Evolutionary conservation across 768 basidiomycete species (phyloP).

Genomic region (Mycena filopes): DNA sequence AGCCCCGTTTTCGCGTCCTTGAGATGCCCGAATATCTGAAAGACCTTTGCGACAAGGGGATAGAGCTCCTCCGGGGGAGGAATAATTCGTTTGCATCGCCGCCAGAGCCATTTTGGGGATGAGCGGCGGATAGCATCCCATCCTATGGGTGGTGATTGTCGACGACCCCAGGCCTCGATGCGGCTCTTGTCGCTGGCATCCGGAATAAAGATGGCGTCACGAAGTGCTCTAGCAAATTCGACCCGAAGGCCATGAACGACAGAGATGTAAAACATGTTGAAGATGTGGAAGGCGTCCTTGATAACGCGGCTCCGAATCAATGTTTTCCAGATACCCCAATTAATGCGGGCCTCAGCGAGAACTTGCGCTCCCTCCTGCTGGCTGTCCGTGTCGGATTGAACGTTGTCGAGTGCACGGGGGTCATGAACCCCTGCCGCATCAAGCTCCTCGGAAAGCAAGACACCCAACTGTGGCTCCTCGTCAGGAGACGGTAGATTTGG

Average conservation of each 20-base stretch:
- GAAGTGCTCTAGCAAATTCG: conserved; percentile 31
- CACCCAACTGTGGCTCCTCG: background rate
- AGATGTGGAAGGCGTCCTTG: conserved; percentile 31
- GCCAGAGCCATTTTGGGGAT: conserved; percentile 39
- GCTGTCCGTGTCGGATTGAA: background rate
- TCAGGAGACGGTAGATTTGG: background rate
- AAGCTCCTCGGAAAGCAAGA: background rate
- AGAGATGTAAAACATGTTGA: conserved; percentile 34
- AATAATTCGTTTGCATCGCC: conserved; percentile 40
- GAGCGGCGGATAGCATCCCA: background rate
- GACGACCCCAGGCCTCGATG: background rate
- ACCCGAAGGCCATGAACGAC: conserved; percentile 31
- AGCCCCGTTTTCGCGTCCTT: conserved; percentile 41
- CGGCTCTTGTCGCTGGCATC: conserved; percentile 30
- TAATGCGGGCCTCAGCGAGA: background rate
- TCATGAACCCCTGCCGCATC: background rate
- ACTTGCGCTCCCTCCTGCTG: background rate
- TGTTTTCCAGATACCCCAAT: background rate
- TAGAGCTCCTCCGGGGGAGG: conserved; percentile 46
- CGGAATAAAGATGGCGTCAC: conserved; percentile 34
- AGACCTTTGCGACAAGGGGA: conserved; percentile 39
- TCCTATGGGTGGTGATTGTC: background rate
- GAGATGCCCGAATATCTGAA: conserved; percentile 45
- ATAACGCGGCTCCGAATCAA: conserved; percentile 15
- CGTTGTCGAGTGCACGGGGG: background rate